Evolutionary conservation across 148 eudicot species (phyloP).

Genomic region (Rhododendron kiyosumense): DNA sequence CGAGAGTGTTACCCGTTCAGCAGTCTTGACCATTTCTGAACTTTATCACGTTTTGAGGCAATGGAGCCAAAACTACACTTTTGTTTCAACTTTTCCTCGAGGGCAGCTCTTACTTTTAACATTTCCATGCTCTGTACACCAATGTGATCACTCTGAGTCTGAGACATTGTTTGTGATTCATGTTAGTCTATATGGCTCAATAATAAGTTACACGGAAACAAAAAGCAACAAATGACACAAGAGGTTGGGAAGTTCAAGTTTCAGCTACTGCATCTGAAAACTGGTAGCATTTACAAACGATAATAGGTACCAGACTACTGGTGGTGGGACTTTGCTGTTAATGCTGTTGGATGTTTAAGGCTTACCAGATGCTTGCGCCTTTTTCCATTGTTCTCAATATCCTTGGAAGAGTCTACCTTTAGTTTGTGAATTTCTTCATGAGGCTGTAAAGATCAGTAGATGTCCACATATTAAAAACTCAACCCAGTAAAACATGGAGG

Average conservation of each 20-base stretch:
- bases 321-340: neutral
- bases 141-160: slow-evolving; percentile 47
- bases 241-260: neutral
- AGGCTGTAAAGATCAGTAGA: slow-evolving; percentile 19
- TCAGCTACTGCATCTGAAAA: neutral
- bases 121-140: slow-evolving; percentile 70
- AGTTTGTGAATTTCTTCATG: slow-evolving; percentile 28
- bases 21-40: slow-evolving; percentile 31
- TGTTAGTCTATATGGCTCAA: neutral
- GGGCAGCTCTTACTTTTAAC: slow-evolving; percentile 76
- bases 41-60: slow-evolving; percentile 29
- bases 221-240: slow-evolving; percentile 1
- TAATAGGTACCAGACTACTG: neutral
- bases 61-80: slow-evolving; percentile 53
- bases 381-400: slow-evolving; percentile 23
- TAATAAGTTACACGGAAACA: neutral
- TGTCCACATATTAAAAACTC: neutral
- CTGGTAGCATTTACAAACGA: neutral
- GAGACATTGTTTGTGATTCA: slow-evolving; percentile 11
- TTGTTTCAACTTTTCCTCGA: slow-evolving; percentile 81
- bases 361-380: slow-evolving; percentile 30
- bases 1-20: slow-evolving; percentile 50
- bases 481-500: slow-evolving; percentile 1
- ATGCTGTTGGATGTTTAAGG: neutral
- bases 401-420: slow-evolving; percentile 24